phyloP scores from a whole-genome alignment of 805 yeast genomes.

The Starmerella floris region DNA sequence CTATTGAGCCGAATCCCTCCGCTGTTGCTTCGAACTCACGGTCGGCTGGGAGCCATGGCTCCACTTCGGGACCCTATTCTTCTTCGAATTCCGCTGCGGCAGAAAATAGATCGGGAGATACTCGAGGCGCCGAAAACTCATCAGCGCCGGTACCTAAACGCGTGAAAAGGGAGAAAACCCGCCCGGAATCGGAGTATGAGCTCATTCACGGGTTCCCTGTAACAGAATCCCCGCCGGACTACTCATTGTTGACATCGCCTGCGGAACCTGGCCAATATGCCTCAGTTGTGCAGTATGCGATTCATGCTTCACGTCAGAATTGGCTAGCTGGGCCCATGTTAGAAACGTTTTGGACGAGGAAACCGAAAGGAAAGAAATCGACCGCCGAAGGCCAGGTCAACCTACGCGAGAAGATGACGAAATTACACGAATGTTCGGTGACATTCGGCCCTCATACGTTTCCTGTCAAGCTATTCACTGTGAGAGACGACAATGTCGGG shows the following conservation, averaged over 20 bases:
- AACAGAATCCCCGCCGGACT: slow-evolving; percentile 50
- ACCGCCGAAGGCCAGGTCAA: slow-evolving; percentile 36
- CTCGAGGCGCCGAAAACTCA: neutral
- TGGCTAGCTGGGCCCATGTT: slow-evolving; percentile 60
- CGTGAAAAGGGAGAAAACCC: slow-evolving; percentile 20
- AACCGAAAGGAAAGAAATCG: slow-evolving; percentile 41
- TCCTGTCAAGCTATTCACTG: slow-evolving; percentile 64
- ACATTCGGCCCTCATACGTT: slow-evolving; percentile 73
- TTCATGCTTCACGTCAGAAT: slow-evolving; percentile 57
- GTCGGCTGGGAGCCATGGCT: neutral
- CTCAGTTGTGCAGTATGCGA: slow-evolving; percentile 35
- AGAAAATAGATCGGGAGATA: too few species aligned
- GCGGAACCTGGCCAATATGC: slow-evolving; percentile 54
- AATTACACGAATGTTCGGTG: slow-evolving; percentile 62
- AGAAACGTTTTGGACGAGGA: slow-evolving; percentile 66
- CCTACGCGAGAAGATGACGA: slow-evolving; percentile 78
- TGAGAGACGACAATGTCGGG: slow-evolving; percentile 40
- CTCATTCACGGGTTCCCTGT: slow-evolving; percentile 36
- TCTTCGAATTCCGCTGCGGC: too few species aligned
- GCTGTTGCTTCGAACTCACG: too few species aligned
- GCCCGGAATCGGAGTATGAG: slow-evolving; percentile 23
- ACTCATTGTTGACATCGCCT: slow-evolving; percentile 48
- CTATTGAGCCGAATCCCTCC: slow-evolving; percentile 8
- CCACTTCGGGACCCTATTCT: too few species aligned
- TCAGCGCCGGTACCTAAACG: slow-evolving; percentile 20